These are phyloP conservation scores for Penicillium psychrofluorescens DNA, from an alignment of 495 filamentous ascomycete genomes.

Conservation along the genomic window DNA sequence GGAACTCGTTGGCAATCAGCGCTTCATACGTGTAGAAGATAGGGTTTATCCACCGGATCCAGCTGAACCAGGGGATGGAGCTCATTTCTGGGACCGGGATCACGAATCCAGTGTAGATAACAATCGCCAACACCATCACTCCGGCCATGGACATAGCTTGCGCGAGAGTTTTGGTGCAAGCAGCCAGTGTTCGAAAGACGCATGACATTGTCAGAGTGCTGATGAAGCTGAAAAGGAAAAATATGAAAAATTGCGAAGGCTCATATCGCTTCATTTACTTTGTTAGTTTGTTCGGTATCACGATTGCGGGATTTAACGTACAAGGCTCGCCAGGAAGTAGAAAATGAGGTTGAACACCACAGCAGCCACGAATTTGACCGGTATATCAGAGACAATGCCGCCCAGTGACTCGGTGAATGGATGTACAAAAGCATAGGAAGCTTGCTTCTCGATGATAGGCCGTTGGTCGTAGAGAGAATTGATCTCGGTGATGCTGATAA, in stretches of 20 bases:
- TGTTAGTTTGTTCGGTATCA: slow-evolving; percentile 7
- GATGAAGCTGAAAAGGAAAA: slow-evolving; percentile 48
- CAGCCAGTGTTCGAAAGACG: slow-evolving; percentile 41
- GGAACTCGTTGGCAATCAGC: slow-evolving; percentile 51
- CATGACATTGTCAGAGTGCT: slow-evolving; percentile 50
- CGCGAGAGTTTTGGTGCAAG: slow-evolving; percentile 37
- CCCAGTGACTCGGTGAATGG: slow-evolving; percentile 54
- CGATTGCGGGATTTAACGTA: slow-evolving; percentile 8
- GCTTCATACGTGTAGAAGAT: slow-evolving; percentile 39
- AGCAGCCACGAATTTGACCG: slow-evolving; percentile 43
- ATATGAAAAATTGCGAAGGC: slow-evolving; percentile 55
- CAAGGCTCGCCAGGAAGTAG: slow-evolving; percentile 53
- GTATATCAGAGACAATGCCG: slow-evolving; percentile 52
- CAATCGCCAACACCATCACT: slow-evolving; percentile 36
- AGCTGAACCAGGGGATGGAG: slow-evolving; percentile 41
- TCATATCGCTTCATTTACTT: slow-evolving; percentile 21
- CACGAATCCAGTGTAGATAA: slow-evolving; percentile 43
- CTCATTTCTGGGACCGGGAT: slow-evolving; percentile 39
- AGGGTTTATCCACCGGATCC: slow-evolving; percentile 43
- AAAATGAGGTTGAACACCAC: slow-evolving; percentile 47
- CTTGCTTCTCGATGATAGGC: slow-evolving; percentile 60
- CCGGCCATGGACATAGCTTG: slow-evolving; percentile 45
- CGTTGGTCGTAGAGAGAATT: slow-evolving; percentile 52
- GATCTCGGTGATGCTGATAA: slow-evolving; percentile 52
- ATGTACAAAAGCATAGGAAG: slow-evolving; percentile 58